These are phyloP conservation scores for Phytophthora litchii DNA, from an alignment of 352 stramenopile species.

Conservation along the genomic window DNA sequence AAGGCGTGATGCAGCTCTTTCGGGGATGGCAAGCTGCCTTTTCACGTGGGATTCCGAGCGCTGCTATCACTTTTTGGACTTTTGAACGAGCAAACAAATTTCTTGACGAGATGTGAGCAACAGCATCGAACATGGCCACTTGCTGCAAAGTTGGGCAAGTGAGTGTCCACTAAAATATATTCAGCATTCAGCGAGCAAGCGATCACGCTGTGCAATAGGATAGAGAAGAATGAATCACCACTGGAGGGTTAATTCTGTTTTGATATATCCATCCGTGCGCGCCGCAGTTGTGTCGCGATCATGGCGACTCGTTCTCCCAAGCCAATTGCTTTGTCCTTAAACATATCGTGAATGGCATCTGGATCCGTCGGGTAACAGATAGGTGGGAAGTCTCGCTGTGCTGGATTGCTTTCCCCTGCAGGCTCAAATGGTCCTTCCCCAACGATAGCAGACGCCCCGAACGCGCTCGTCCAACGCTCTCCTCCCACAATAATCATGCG, in stretches of 20 bases:
- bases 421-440: slow-evolving; percentile 74
- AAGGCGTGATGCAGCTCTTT: slow-evolving; percentile 70
- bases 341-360: slow-evolving; percentile 71
- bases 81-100: slow-evolving; percentile 71
- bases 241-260: slow-evolving; percentile 16
- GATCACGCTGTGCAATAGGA: slow-evolving; percentile 16
- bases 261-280: slow-evolving; percentile 20
- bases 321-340: slow-evolving; percentile 82
- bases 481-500: slow-evolving; percentile 86
- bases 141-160: slow-evolving; percentile 6
- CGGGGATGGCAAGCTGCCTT: slow-evolving; percentile 84
- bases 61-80: slow-evolving; percentile 83
- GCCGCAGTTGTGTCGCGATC: slow-evolving; percentile 44
- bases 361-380: slow-evolving; percentile 65
- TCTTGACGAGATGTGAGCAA: slow-evolving; percentile 43
- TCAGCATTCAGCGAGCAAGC: slow-evolving; percentile 8
- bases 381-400: slow-evolving; percentile 43
- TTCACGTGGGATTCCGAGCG: slow-evolving; percentile 72
- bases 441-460: slow-evolving; percentile 83
- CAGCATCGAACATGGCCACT: slow-evolving; percentile 1
- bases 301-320: slow-evolving; percentile 72
- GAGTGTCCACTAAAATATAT: slow-evolving; percentile 10
- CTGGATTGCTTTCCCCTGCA: slow-evolving; percentile 6
- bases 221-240: slow-evolving; percentile 9
- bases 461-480: slow-evolving; percentile 86